Percentiles rank a stretch among this genome's conserved stretches.
Conservation (phyloP, 1,284 basidiomycete genomes). For the Sanghuangporus sanghuang region DNA sequence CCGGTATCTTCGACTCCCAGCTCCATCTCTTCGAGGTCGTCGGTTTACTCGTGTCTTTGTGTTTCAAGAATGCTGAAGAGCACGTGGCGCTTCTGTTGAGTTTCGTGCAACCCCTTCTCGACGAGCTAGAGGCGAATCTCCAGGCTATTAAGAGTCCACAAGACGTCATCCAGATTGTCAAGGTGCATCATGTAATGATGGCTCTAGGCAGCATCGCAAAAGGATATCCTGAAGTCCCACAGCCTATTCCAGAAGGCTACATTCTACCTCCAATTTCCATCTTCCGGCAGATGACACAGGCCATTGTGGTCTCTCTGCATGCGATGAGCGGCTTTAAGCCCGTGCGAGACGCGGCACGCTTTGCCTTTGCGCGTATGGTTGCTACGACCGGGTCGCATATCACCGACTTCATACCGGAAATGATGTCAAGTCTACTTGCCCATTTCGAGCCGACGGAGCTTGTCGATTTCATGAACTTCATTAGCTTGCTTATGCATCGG, state of each 20-base stretch:
- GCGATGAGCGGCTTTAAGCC: slow-evolving; percentile 85
- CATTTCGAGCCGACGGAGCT: slow-evolving; percentile 93
- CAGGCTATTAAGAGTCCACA: slow-evolving; percentile 53
- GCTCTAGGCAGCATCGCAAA: slow-evolving; percentile 94
- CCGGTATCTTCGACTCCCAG: slow-evolving; percentile 83
- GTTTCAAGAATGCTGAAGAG: slow-evolving; percentile 65
- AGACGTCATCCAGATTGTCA: slow-evolving; percentile 74
- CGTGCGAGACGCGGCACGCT: slow-evolving; percentile 92
- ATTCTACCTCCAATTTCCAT: slow-evolving; percentile 76
- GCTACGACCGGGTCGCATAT: slow-evolving; percentile 84
- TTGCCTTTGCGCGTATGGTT: slow-evolving; percentile 91
- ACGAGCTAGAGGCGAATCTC: slow-evolving; percentile 68
- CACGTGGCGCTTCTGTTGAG: slow-evolving; percentile 72
- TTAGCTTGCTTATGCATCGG: slow-evolving; percentile 86
- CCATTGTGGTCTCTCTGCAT: slow-evolving; percentile 83
- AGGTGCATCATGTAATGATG: slow-evolving; percentile 94
- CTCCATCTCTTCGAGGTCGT: slow-evolving; percentile 93
- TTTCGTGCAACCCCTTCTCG: slow-evolving; percentile 78
- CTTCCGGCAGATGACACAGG: slow-evolving; percentile 86
- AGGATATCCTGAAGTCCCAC: slow-evolving; percentile 90
- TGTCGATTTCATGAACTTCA: slow-evolving; percentile 94
- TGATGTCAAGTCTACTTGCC: slow-evolving; percentile 86
- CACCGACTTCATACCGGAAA: slow-evolving; percentile 73
- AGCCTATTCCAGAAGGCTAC: slow-evolving; percentile 58
- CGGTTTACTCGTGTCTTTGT: slow-evolving; percentile 79